These are phyloP conservation scores for Neopestalotiopsis sp. DNA, from an alignment of 2,329 filamentous ascomycete species.

Conservation along the genomic window DNA sequence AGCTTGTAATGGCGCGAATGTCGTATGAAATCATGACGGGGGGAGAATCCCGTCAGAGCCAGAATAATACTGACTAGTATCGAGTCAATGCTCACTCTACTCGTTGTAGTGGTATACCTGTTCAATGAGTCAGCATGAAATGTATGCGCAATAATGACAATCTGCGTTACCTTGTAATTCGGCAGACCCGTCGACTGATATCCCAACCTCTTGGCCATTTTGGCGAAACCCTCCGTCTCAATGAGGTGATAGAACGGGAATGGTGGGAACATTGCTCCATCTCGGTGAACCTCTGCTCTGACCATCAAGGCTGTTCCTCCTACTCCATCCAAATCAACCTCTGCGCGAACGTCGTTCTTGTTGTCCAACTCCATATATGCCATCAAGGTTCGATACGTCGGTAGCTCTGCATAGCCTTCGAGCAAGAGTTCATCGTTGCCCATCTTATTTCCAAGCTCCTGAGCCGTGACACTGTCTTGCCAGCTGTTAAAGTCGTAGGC, in stretches of 20 bases:
- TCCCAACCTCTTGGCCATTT: conserved; percentile 89
- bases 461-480: conserved; percentile 85
- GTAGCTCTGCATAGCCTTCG: conserved; percentile 91
- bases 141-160: background rate
- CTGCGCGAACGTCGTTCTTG: conserved; percentile 60
- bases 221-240: conserved; percentile 97
- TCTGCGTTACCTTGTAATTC: conserved; percentile 83
- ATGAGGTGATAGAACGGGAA: conserved; percentile 97
- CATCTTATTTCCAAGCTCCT: conserved; percentile 78
- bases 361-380: conserved; percentile 72
- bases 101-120: conserved; percentile 92
- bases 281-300: conserved; percentile 94
- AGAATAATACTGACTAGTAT: background rate
- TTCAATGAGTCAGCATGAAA: background rate
- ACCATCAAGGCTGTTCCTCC: conserved; percentile 92
- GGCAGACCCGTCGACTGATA: conserved; percentile 89
- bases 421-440: conserved; percentile 89
- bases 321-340: conserved; percentile 86
- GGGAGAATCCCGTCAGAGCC: background rate
- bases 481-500: conserved; percentile 98
- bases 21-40: background rate
- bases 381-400: conserved; percentile 92
- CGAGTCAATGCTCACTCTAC: conserved; percentile 46
- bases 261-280: conserved; percentile 97
- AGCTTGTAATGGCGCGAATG: background rate